These are phyloP conservation scores for Rhytidiadelphus loreus DNA, from an alignment of 225 moss, liverwort and hornwort species.

Conservation along the genomic window DNA sequence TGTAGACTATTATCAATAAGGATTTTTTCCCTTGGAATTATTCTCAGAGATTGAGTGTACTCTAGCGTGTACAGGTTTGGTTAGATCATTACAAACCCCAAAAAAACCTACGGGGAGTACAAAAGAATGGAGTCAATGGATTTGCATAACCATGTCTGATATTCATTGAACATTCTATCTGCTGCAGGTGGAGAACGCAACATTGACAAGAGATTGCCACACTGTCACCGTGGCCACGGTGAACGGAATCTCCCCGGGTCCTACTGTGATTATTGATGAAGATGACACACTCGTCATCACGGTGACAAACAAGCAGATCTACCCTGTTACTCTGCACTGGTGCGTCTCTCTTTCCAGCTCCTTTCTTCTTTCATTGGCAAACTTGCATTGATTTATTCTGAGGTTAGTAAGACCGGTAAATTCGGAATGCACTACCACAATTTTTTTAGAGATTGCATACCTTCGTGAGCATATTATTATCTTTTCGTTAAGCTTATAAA, in stretches of 20 bases:
- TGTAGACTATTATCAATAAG: too few species aligned
- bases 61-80: not conserved
- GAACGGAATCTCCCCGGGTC: slow-evolving; percentile 24
- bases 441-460: not conserved
- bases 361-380: not conserved
- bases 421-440: not conserved
- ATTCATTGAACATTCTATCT: not conserved
- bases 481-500: not conserved
- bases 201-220: not conserved
- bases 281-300: slow-evolving; percentile 2
- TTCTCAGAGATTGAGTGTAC: not conserved
- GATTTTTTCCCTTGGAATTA: not conserved
- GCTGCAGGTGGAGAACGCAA: not conserved
- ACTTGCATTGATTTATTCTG: not conserved
- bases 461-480: not conserved
- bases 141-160: not conserved
- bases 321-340: slow-evolving; percentile 29
- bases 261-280: slow-evolving; percentile 4
- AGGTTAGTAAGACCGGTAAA: not conserved
- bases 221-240: slow-evolving; percentile 18
- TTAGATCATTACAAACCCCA: not conserved
- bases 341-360: not conserved
- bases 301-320: slow-evolving; percentile 14
- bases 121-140: too few species aligned
- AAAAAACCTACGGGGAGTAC: too few species aligned